A percentile compares a stretch with the other conserved stretches of the same genome.
phyloP scores from a whole-genome alignment of 306 rosid genomes.

The Neltuma alba region DNA sequence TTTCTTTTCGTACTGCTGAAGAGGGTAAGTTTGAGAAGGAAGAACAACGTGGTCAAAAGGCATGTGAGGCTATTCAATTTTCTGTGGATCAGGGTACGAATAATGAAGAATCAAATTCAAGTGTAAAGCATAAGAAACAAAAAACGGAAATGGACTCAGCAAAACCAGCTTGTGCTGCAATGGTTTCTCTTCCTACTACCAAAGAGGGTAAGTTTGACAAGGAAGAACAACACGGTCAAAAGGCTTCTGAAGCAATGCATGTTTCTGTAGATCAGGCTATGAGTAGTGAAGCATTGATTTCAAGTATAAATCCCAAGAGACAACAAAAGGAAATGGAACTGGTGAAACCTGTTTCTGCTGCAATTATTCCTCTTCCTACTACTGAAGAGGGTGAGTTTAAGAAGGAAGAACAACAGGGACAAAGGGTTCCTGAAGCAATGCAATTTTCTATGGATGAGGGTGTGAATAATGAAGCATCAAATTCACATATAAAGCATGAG shows the following conservation, averaged over 20 bases:
- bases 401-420: conserved; percentile 33
- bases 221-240: conserved; percentile 32
- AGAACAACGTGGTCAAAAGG: conserved; percentile 33
- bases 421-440: conserved; percentile 36
- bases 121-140: conserved; percentile 27
- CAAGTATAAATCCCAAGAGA: background rate
- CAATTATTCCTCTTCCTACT: conserved; percentile 29
- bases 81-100: conserved; percentile 38
- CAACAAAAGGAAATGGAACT: background rate
- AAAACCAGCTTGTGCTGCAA: conserved; percentile 25
- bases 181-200: conserved; percentile 26
- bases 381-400: conserved; percentile 38
- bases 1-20: conserved; percentile 38
- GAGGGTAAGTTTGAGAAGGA: conserved; percentile 37
- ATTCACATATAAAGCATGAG: background rate
- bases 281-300: conserved; percentile 29
- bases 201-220: conserved; percentile 41
- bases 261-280: conserved; percentile 36
- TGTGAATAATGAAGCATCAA: conserved; percentile 26
- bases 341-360: conserved; percentile 2
- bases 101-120: conserved; percentile 30
- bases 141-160: conserved; percentile 38
- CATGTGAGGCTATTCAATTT: conserved; percentile 27
- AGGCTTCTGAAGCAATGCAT: conserved; percentile 34
- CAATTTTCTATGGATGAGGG: conserved; percentile 34